Evolutionary conservation across 2,329 filamentous ascomycete species (phyloP).

Genomic region (Fusarium algeriense): DNA sequence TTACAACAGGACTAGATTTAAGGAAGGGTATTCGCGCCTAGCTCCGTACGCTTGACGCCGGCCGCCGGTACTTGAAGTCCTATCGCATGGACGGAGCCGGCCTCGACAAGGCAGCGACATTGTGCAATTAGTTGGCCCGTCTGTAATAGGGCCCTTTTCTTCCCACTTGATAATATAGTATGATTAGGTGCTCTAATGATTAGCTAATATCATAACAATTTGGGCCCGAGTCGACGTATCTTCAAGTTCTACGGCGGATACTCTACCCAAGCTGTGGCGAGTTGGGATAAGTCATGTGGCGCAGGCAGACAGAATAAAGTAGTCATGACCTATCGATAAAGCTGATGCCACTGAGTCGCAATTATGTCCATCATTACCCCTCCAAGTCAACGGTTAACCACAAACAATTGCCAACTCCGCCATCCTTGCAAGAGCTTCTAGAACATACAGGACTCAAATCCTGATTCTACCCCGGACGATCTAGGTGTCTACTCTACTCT

Average conservation of each 20-base stretch:
- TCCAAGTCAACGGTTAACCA: constrained; percentile 24
- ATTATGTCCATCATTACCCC: constrained; percentile 37
- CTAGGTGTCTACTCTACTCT: neutral
- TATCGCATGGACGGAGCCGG: constrained; percentile 23
- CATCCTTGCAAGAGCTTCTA: constrained; percentile 43
- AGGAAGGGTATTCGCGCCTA: constrained; percentile 1
- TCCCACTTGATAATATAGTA: neutral
- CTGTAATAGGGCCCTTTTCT: neutral
- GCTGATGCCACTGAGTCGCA: neutral
- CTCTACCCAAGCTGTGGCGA: constrained; percentile 9
- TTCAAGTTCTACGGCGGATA: neutral
- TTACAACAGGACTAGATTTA: neutral
- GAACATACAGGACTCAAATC: constrained; percentile 39
- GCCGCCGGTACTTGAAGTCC: constrained; percentile 9
- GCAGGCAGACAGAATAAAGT: constrained; percentile 21
- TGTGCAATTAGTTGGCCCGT: neutral
- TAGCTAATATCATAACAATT: neutral
- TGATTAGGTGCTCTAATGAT: neutral
- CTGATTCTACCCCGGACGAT: constrained; percentile 23
- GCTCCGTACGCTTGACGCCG: constrained; percentile 31
- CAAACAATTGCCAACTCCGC: constrained; percentile 34
- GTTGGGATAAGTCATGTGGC: constrained; percentile 10
- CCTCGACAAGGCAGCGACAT: neutral
- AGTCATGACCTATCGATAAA: neutral
- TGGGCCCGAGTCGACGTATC: neutral